These are phyloP conservation scores for Eleusine coracana DNA, from an alignment of 176 grass and related monocot genomes.

Conservation along the genomic window DNA sequence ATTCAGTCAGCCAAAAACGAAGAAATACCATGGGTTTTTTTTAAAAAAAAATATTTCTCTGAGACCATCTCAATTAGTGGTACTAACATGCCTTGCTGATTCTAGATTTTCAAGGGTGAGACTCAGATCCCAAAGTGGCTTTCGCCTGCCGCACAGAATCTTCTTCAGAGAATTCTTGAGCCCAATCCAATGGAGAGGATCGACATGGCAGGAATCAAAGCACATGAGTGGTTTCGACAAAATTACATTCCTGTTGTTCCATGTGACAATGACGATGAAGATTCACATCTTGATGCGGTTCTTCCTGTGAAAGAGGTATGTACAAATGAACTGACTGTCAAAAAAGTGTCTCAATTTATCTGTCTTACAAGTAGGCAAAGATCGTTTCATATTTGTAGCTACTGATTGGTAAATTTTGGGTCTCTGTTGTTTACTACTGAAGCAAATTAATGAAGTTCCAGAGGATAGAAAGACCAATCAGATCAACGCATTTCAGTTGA, in stretches of 20 bases:
- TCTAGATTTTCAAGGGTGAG: conserved; percentile 82
- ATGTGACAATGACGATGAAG: conserved; percentile 62
- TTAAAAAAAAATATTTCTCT: neutral
- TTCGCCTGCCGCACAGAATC: conserved; percentile 50
- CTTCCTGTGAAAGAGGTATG: conserved; percentile 64
- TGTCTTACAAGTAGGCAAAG: neutral
- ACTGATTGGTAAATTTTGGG: neutral
- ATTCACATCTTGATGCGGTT: conserved; percentile 33
- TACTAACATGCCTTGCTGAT: neutral
- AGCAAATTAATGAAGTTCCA: conserved; percentile 38
- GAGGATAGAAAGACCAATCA: conserved; percentile 43
- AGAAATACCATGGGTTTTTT: neutral
- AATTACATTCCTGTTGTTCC: conserved; percentile 58
- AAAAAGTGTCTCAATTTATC: neutral
- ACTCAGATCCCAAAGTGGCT: conserved; percentile 64
- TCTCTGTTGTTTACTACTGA: conserved; percentile 39
- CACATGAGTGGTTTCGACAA: conserved; percentile 71
- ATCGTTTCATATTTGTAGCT: neutral
- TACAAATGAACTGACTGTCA: neutral
- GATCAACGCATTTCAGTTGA: conserved; percentile 93
- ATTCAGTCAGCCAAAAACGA: neutral
- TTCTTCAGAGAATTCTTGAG: conserved; percentile 77
- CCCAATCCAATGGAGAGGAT: conserved; percentile 68
- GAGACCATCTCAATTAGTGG: neutral
- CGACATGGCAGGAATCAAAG: conserved; percentile 65